Evolutionary conservation across 805 yeast genomes (phyloP), one percentile per base, ranked within the genome.

Genomic region (Maudiozyma serrabonitensis): DNA sequence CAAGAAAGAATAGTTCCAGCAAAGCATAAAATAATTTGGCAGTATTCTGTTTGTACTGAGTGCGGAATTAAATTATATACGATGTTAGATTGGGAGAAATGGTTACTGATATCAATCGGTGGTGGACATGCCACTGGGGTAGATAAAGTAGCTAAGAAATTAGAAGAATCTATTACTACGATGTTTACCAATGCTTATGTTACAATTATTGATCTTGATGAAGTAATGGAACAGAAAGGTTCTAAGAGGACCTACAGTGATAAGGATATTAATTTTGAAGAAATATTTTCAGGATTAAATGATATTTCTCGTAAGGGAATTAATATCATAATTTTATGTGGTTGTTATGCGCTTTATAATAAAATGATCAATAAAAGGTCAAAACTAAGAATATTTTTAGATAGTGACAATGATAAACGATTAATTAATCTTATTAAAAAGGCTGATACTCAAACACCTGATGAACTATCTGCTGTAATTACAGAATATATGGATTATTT

Each of bases 351-450:
- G 0, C 70, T 90, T 23, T 84, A 79, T 59, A 82, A 87, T 61
- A 67, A 69, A 43, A 70, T 69, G 18, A 64, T 90, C 11, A 67
- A 85, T 35, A 69, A 69, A 11, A 52, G 75, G 59, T 81, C 90
- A 0, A 72, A 79, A 1, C 70, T 89, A 54, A 83, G 80, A 59
- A 79, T 90, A 2, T 90, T 83, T 57, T 73, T 90, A 15, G 93
- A 87, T 55, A 77, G 88, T 53, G 97, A 90, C 65, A 80, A 91
- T 1, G 98, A 90, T 64, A 80, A 84, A 5, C 69, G 96, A 48
- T 69, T 90, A 40, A 81, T 87, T n/a, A 76, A 95, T 54, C 80
- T 93, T 84, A 82, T 87, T 44, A 69, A 51, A 11, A 48, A 55
- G 12, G 46, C 49, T 19, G 46, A 52, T 1, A 54, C 55, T 4